Conservation (phyloP, 1,139 yeast genomes). For the Kurtzmaniella quercitrusa region DNA sequence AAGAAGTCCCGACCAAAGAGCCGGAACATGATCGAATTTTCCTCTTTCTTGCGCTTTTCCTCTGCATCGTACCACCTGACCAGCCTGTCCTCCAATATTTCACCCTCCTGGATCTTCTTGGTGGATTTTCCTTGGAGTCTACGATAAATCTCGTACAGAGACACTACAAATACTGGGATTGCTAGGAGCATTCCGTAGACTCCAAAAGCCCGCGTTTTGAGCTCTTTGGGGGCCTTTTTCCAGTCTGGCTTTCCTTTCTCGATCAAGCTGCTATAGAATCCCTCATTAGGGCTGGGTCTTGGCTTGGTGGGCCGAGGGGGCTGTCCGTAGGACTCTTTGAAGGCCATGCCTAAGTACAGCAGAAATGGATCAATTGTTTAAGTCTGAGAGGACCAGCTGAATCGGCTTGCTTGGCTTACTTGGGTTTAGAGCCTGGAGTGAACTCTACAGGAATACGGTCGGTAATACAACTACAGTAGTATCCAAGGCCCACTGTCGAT, state of each 20-base stretch:
- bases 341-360: neutral
- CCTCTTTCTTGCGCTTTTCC: slow-evolving; percentile 41
- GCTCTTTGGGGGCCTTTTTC: slow-evolving; percentile 42
- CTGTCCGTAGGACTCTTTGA: neutral
- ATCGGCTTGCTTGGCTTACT: too few species aligned
- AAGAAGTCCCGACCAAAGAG: slow-evolving; percentile 43
- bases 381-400: too few species aligned
- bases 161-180: slow-evolving; percentile 33
- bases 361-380: too few species aligned
- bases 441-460: too few species aligned
- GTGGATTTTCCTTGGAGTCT: slow-evolving; percentile 41
- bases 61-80: slow-evolving; percentile 34
- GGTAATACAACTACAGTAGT: too few species aligned
- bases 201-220: slow-evolving; percentile 37
- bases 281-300: slow-evolving; percentile 19
- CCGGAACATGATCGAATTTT: slow-evolving; percentile 33
- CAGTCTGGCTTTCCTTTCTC: slow-evolving; percentile 43
- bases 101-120: slow-evolving; percentile 41
- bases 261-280: slow-evolving; percentile 30
- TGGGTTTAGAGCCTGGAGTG: too few species aligned
- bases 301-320: slow-evolving; percentile 8
- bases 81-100: slow-evolving; percentile 28
- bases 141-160: slow-evolving; percentile 33
- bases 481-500: too few species aligned
- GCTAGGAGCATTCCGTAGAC: slow-evolving; percentile 36